Evolutionary conservation across 345 rosid genomes (phyloP).

Genomic region (Salix caprea): DNA sequence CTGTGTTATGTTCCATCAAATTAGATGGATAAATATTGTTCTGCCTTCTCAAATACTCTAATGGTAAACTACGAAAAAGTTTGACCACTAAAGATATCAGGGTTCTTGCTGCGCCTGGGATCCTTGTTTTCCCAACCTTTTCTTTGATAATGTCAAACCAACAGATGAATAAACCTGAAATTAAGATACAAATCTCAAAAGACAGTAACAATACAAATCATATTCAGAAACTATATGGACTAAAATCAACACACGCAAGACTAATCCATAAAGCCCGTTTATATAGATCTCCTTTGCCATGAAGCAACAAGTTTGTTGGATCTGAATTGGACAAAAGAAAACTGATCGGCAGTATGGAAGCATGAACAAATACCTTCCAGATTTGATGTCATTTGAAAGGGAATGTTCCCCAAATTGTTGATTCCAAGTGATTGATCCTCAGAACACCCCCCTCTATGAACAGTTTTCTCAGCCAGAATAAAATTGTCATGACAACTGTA

Average conservation of each 20-base stretch:
- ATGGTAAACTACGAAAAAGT: constrained; percentile 34
- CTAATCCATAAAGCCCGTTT: not conserved
- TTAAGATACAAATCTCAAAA: constrained; percentile 10
- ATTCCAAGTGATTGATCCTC: constrained; percentile 24
- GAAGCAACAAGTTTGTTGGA: not conserved
- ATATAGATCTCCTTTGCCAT: not conserved
- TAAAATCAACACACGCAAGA: not conserved
- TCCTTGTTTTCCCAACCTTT: constrained; percentile 36
- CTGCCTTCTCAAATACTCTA: constrained; percentile 53
- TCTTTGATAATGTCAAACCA: constrained; percentile 46
- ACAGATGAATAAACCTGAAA: constrained; percentile 37
- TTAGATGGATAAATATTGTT: constrained; percentile 43
- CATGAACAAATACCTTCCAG: constrained; percentile 33
- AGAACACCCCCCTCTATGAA: constrained; percentile 29
- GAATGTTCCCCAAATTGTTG: constrained; percentile 15
- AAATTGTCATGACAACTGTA: constrained; percentile 67
- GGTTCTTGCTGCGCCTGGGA: constrained; percentile 29
- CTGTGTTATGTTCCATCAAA: constrained; percentile 27
- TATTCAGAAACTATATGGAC: not conserved
- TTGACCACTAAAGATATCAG: constrained; percentile 44
- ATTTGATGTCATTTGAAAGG: constrained; percentile 17
- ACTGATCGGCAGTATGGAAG: not conserved
- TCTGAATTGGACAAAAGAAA: not conserved
- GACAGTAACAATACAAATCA: not conserved
- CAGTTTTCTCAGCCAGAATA: constrained; percentile 31